These are phyloP conservation scores for Voacanga thouarsii DNA, from an alignment of 257 asterid species.

Conservation along the genomic window DNA sequence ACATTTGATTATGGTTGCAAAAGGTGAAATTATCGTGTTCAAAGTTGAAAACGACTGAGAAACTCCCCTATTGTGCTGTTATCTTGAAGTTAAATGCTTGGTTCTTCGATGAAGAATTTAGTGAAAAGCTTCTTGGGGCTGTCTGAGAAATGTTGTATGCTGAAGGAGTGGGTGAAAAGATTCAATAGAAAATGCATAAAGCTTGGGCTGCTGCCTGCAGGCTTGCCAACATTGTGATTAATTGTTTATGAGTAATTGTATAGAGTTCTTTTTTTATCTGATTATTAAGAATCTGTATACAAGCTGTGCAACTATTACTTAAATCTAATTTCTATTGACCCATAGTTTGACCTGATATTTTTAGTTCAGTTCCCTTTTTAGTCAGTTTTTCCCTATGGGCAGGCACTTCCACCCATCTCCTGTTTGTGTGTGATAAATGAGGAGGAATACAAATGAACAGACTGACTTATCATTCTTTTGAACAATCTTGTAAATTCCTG, in stretches of 20 bases:
- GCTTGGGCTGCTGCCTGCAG: not conserved
- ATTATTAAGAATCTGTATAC: not conserved
- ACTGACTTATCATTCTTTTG: not conserved
- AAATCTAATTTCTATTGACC: not conserved
- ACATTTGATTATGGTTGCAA: not conserved
- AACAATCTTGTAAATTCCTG: too few relatives aligned
- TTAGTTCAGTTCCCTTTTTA: not conserved
- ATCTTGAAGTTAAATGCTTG: not conserved
- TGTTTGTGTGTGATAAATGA: too few relatives aligned
- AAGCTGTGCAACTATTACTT: not conserved
- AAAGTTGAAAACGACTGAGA: not conserved
- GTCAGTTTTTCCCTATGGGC: not conserved
- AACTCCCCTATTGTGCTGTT: not conserved
- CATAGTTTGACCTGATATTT: not conserved
- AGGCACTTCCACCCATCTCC: too few relatives aligned
- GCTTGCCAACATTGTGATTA: not conserved
- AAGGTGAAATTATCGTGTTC: not conserved
- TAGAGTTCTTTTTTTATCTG: not conserved
- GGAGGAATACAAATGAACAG: too few relatives aligned
- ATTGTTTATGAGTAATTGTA: not conserved
- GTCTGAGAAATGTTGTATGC: not conserved
- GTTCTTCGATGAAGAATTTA: not conserved
- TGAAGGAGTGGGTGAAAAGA: not conserved
- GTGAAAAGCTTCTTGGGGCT: not conserved
- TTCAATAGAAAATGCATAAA: not conserved